Base-by-base conservation (phyloP, 768 basidiomycete genomes). In the Sporobolomyces roseus region DNA sequence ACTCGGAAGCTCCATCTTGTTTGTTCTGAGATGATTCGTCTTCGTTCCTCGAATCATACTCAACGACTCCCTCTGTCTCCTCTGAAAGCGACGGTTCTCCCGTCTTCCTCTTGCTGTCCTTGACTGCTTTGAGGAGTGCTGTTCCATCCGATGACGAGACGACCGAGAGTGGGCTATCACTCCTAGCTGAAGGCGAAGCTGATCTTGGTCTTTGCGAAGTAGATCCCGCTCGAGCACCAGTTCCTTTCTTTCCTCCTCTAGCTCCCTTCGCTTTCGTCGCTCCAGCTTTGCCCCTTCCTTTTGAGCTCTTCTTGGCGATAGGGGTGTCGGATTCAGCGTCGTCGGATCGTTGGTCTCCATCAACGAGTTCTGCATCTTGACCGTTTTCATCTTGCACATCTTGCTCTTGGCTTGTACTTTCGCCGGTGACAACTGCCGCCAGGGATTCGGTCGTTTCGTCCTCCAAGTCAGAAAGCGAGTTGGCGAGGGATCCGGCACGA, bases 201-300 rank as follows among this genome's bases (percentile, higher is more conserved):
- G 63, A 56, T 45, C 63, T 16, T 10, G 27, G 41, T 41, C 60
- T 8, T n/a, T 38, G 60, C 49, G 49, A 25, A 33, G 21, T 46
- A 19, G 49, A 7, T 1, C 27, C 32, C 1, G n/a, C 56, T 49
- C 41, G 30, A 50, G 58, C 38, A 29, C 21, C 8, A 29, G 41
- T 30, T 66, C 43, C n/a, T 62, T 36, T 30, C 45, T 56, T 52
- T 43, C 51, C 52, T 41, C 58, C 35, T 27, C 50, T 33, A 10
- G 29, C 29, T 33, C 21, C 61, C 32, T 25, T 36, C 60, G n/a
- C 65, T 71, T 35, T 64, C 63, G 4, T 74, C 68, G 56, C 72
- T 53, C 70, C 29, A 51, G 67, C 63, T 56, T 50, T 10, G 33
- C 51, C 45, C 21, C 66, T n/a, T 62, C 66, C 43, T 14, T 64